Percentiles rank a stretch among this genome's conserved stretches.
phyloP scores from a whole-genome alignment of 2,329 filamentous ascomycete genomes.

The Epichloe bromicola region DNA sequence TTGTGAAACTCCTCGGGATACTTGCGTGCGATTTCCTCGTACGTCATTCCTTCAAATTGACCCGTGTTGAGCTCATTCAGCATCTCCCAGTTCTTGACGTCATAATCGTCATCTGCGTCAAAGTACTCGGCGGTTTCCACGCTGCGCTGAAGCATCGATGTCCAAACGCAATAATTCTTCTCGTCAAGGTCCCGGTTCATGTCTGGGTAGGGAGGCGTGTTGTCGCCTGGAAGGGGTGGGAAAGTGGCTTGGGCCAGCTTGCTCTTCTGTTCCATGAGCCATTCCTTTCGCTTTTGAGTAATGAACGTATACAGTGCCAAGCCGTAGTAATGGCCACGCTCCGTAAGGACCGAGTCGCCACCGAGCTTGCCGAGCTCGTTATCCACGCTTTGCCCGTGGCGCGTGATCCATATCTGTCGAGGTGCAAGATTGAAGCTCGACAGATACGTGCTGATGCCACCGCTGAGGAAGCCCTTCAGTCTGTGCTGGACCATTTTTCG shows the following conservation, averaged over 20 bases:
- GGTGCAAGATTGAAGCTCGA: conserved; percentile 95
- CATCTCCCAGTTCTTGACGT: conserved; percentile 96
- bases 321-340: conserved; percentile 68
- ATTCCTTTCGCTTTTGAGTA: conserved; percentile 63
- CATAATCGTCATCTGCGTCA: conserved; percentile 81
- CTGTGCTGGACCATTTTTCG: conserved; percentile 87
- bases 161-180: conserved; percentile 97
- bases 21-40: conserved; percentile 71
- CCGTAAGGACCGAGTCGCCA: conserved; percentile 74
- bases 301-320: conserved; percentile 73
- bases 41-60: conserved; percentile 87
- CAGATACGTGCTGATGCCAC: conserved; percentile 85
- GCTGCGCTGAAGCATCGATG: conserved; percentile 85
- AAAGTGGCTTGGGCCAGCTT: conserved; percentile 67
- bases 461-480: conserved; percentile 81
- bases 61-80: conserved; percentile 93
- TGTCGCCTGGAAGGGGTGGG: conserved; percentile 81
- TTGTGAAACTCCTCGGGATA: conserved; percentile 71
- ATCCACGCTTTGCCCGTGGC: conserved; percentile 83
- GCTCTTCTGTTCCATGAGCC: conserved; percentile 71
- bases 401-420: conserved; percentile 94
- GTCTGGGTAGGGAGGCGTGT: conserved; percentile 89
- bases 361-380: conserved; percentile 83
- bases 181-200: conserved; percentile 55
- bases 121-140: conserved; percentile 83